These are phyloP conservation scores for Bipolaris cookei DNA, from an alignment of 2,329 filamentous ascomycete genomes.

Conservation along the genomic window DNA sequence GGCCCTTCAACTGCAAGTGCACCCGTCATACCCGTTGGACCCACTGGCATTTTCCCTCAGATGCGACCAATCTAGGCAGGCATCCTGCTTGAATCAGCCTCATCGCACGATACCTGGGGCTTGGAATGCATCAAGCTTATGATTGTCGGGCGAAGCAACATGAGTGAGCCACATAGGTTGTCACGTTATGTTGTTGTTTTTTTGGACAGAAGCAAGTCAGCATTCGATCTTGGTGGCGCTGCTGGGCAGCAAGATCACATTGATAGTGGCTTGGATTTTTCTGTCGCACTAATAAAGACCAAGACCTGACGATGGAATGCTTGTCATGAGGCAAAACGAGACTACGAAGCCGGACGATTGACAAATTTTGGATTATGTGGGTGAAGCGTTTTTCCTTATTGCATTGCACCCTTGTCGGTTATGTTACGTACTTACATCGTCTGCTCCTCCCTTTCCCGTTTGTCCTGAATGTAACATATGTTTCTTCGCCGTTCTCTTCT, in stretches of 20 bases:
- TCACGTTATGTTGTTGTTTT: conserved; percentile 6
- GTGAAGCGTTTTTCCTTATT: conserved; percentile 10
- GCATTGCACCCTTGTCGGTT: conserved; percentile 1
- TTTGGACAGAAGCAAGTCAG: not conserved
- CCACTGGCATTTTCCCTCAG: conserved; percentile 35
- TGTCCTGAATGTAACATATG: conserved; percentile 20
- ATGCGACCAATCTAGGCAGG: conserved; percentile 37
- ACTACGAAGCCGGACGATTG: not conserved
- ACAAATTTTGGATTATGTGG: conserved; percentile 1
- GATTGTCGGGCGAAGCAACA: not conserved
- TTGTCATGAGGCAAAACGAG: conserved; percentile 5
- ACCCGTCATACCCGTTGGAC: conserved; percentile 30
- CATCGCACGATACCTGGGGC: conserved; percentile 11
- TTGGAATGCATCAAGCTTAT: not conserved
- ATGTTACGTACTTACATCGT: conserved; percentile 4
- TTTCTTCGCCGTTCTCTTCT: not conserved
- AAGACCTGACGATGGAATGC: conserved; percentile 7
- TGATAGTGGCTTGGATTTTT: not conserved
- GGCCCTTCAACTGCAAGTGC: conserved; percentile 37
- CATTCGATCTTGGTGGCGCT: not conserved
- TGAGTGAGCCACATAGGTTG: not conserved
- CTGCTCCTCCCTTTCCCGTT: not conserved
- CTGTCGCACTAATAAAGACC: not conserved
- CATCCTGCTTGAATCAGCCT: conserved; percentile 3
- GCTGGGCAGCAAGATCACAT: conserved; percentile 5